phyloP scores from a whole-genome alignment of 495 filamentous ascomycete species.

The Aspergillus heteromorphus region DNA sequence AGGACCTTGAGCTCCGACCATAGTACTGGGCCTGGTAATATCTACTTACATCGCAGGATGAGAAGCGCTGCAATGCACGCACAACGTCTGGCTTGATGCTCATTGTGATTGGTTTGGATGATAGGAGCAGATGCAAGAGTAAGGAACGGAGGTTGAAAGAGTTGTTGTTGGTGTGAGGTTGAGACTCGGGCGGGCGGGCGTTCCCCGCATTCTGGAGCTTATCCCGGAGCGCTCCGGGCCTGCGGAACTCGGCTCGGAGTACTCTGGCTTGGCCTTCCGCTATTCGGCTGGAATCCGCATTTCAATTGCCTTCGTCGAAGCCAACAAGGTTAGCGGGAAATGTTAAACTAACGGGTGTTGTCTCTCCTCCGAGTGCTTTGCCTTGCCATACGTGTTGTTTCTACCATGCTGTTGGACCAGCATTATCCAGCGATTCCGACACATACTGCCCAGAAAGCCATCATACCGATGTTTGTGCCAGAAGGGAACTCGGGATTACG shows the following conservation, averaged over 20 bases:
- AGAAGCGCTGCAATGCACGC: constrained; percentile 16
- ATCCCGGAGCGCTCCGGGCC: neutral
- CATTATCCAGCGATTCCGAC: neutral
- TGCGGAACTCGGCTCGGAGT: neutral
- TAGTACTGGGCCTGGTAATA: neutral
- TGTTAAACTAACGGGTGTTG: neutral
- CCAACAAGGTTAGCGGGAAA: neutral
- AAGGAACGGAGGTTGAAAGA: neutral
- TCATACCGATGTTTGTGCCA: neutral
- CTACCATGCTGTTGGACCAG: neutral
- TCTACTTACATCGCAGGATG: constrained; percentile 21
- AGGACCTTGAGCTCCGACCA: neutral
- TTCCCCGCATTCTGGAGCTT: neutral
- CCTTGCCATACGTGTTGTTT: neutral
- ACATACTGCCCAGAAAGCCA: neutral
- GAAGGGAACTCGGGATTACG: neutral
- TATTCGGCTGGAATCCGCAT: no score
- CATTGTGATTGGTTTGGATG: constrained; percentile 4
- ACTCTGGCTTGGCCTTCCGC: neutral
- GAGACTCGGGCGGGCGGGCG: neutral
- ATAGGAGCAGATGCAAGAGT: neutral
- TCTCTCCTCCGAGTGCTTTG: neutral
- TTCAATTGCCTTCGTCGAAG: no score
- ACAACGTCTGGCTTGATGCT: constrained; percentile 13
- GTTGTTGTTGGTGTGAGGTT: neutral